These are phyloP conservation scores for Aspergillus haitiensis DNA, from an alignment of 495 filamentous ascomycete species.

Conservation along the genomic window DNA sequence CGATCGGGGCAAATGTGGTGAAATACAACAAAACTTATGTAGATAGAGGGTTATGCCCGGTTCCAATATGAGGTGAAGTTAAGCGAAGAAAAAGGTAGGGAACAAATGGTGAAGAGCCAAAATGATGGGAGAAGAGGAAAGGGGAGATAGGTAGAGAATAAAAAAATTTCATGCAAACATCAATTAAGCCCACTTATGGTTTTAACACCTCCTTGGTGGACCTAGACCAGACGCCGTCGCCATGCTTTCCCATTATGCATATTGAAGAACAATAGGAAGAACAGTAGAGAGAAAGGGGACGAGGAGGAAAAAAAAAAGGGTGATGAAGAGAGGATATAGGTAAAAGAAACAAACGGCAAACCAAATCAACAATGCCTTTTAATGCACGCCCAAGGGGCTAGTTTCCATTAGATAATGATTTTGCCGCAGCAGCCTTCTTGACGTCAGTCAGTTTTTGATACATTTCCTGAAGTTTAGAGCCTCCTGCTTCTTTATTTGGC, in stretches of 20 bases:
- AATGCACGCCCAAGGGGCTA: constrained; percentile 16
- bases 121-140: constrained; percentile 6
- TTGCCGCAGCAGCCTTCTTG: constrained; percentile 27
- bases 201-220: constrained; percentile 17
- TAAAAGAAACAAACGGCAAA: constrained; percentile 11
- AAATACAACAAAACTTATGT: constrained; percentile 8
- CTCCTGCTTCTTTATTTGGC: constrained; percentile 51
- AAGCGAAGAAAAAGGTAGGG: constrained; percentile 8
- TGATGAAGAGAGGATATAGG: constrained; percentile 21
- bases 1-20: background rate
- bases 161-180: constrained; percentile 29
- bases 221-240: constrained; percentile 35
- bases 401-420: constrained; percentile 33
- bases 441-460: constrained; percentile 47
- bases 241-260: constrained; percentile 38
- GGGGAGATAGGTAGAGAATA: constrained; percentile 9
- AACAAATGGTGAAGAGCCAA: constrained; percentile 17
- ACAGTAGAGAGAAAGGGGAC: constrained; percentile 12
- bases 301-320: constrained; percentile 13
- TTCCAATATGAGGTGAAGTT: constrained; percentile 13
- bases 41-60: constrained; percentile 9
- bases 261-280: constrained; percentile 24
- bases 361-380: constrained; percentile 17
- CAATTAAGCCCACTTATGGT: constrained; percentile 25
- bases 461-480: constrained; percentile 49